These are phyloP conservation scores for Cercospora zeina DNA, from an alignment of 2,329 filamentous ascomycete genomes.

Conservation along the genomic window DNA sequence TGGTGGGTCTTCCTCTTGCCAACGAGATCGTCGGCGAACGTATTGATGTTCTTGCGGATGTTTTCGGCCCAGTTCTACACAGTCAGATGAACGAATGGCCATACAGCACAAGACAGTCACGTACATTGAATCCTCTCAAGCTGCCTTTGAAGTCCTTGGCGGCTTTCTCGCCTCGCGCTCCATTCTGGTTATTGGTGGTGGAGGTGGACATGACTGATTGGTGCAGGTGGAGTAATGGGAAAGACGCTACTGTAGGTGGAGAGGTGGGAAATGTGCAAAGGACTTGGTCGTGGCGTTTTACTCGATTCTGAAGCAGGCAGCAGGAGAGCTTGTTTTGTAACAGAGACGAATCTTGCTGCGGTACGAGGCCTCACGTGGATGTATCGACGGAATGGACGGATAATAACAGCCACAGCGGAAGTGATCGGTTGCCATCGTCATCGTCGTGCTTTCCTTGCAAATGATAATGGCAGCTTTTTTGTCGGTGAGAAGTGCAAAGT, in stretches of 20 bases:
- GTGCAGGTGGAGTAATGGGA: background rate
- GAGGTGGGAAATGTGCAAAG: background rate
- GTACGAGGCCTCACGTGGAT: background rate
- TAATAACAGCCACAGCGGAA: background rate
- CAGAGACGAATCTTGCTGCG: background rate
- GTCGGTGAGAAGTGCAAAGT: background rate
- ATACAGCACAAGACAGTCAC: background rate
- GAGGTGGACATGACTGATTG: conserved; percentile 16
- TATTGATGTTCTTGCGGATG: conserved; percentile 36
- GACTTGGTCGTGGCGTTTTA: background rate
- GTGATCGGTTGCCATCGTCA: background rate
- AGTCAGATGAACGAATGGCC: background rate
- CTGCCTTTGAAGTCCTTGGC: conserved; percentile 33
- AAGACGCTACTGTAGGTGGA: background rate
- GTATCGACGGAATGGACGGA: background rate
- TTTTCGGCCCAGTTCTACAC: conserved; percentile 32
- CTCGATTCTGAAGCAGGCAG: background rate
- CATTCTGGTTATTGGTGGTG: conserved; percentile 6
- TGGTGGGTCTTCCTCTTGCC: conserved; percentile 26
- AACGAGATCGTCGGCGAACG: conserved; percentile 33
- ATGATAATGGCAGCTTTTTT: background rate
- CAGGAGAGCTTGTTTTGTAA: background rate
- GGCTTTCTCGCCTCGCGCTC: conserved; percentile 30
- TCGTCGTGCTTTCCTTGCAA: too few relatives aligned
- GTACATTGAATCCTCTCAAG: conserved; percentile 32